These are phyloP conservation scores for Amaranthus hypochondriacus DNA, from an alignment of 148 eudicot species.

Conservation along the genomic window DNA sequence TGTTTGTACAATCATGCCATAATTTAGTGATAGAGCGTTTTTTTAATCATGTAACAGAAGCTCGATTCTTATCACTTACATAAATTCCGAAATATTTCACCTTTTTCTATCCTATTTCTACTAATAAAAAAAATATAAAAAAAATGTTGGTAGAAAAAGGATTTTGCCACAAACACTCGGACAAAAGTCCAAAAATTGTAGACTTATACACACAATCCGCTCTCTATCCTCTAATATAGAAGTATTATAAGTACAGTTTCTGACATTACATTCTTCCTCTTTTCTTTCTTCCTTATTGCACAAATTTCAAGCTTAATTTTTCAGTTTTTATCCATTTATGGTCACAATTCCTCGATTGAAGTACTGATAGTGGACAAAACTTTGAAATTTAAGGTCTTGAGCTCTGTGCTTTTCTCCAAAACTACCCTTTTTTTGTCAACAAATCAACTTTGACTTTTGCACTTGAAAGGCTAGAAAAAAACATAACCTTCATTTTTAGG, in stretches of 20 bases:
- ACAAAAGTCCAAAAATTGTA: slow-evolving; percentile 13
- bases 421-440: slow-evolving; percentile 14
- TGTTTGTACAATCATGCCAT: no score
- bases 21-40: no score
- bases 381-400: not conserved
- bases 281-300: not conserved
- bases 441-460: slow-evolving; percentile 18
- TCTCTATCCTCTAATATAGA: not conserved
- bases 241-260: not conserved
- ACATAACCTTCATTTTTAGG: not conserved
- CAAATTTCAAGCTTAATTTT: slow-evolving; percentile 9
- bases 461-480: slow-evolving; percentile 4
- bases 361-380: slow-evolving; percentile 5
- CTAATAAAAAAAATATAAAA: not conserved
- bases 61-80: no score
- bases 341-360: slow-evolving; percentile 11
- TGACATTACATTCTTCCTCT: slow-evolving; percentile 11
- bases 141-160: slow-evolving; percentile 3
- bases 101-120: slow-evolving; percentile 10
- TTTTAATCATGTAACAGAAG: no score
- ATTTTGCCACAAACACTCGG: not conserved
- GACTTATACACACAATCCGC: slow-evolving; percentile 1
- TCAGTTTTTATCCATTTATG: not conserved
- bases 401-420: slow-evolving; percentile 7
- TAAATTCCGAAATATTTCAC: not conserved